Conservation (phyloP, 129 eudicot species). For the Gnaphalium uliginosum region DNA sequence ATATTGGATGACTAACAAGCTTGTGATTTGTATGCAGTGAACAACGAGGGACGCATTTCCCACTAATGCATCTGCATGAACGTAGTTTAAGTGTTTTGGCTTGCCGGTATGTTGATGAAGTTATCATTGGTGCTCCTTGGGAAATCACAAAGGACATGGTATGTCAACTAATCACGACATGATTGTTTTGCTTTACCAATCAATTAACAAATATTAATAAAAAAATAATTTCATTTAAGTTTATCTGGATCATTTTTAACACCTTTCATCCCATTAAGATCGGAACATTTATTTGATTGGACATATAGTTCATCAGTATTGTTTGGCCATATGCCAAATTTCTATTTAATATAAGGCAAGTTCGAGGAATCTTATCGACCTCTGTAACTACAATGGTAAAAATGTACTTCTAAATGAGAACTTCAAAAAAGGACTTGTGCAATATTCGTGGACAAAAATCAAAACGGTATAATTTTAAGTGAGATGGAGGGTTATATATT, state of each 20-base stretch:
- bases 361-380: not conserved
- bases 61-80: slow-evolving; percentile 44
- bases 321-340: not conserved
- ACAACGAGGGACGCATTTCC: slow-evolving; percentile 36
- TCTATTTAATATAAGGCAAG: not conserved
- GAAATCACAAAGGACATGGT: slow-evolving; percentile 84
- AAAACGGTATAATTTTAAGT: no score
- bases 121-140: slow-evolving; percentile 92
- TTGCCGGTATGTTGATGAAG: slow-evolving; percentile 51
- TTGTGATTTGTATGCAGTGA: slow-evolving; percentile 23
- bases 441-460: not conserved
- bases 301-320: not conserved
- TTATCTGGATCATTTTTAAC: not conserved
- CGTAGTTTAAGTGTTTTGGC: slow-evolving; percentile 38
- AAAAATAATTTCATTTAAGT: not conserved
- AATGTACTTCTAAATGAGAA: not conserved
- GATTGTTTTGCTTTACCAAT: not conserved
- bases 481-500: no score
- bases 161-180: not conserved
- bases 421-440: not conserved
- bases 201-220: not conserved
- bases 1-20: not conserved
- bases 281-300: not conserved
- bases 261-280: not conserved
- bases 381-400: not conserved